Percentiles rank a stretch among this genome's conserved stretches.
Evolutionary conservation across 257 asterid genomes (phyloP).

Genomic region (Verbena officinalis): DNA sequence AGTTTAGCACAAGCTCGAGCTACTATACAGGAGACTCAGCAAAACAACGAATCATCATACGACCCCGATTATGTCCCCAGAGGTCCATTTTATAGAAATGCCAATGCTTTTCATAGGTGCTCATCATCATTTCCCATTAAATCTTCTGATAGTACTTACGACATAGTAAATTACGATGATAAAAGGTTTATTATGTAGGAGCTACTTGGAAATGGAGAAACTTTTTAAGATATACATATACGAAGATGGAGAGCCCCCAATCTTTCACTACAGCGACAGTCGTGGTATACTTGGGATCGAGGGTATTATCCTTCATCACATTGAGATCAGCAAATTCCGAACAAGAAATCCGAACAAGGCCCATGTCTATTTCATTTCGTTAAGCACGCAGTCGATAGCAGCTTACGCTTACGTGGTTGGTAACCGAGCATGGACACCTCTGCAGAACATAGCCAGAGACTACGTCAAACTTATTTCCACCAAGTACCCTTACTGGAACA

Average conservation of each 20-base stretch:
- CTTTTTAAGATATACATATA: slow-evolving; percentile 50
- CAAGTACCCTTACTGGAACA: slow-evolving; percentile 57
- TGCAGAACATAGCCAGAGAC: slow-evolving; percentile 52
- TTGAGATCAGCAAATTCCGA: slow-evolving; percentile 56
- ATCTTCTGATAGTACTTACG: background rate
- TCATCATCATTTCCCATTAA: background rate
- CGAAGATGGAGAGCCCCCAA: slow-evolving; percentile 67
- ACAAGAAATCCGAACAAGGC: slow-evolving; percentile 48
- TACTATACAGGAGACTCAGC: slow-evolving; percentile 39
- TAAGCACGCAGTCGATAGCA: slow-evolving; percentile 50
- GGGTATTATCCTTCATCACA: slow-evolving; percentile 57
- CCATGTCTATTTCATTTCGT: slow-evolving; percentile 43
- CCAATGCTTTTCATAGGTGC: slow-evolving; percentile 53
- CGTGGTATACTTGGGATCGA: slow-evolving; percentile 54
- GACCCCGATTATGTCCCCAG: slow-evolving; percentile 58
- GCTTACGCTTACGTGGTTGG: slow-evolving; percentile 38
- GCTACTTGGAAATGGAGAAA: slow-evolving; percentile 73
- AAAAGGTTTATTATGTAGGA: slow-evolving; percentile 42
- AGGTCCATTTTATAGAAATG: slow-evolving; percentile 48
- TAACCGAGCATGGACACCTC: slow-evolving; percentile 52
- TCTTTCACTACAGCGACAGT: slow-evolving; percentile 57
- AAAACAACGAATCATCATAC: slow-evolving; percentile 35
- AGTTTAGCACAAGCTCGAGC: slow-evolving; percentile 50
- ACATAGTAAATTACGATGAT: slow-evolving; percentile 21
- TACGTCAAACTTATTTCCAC: slow-evolving; percentile 47